Evolutionary conservation across 73 alveolate genomes (phyloP), one percentile per base, ranked within the genome.

Genomic region (Diophrys sp.): DNA sequence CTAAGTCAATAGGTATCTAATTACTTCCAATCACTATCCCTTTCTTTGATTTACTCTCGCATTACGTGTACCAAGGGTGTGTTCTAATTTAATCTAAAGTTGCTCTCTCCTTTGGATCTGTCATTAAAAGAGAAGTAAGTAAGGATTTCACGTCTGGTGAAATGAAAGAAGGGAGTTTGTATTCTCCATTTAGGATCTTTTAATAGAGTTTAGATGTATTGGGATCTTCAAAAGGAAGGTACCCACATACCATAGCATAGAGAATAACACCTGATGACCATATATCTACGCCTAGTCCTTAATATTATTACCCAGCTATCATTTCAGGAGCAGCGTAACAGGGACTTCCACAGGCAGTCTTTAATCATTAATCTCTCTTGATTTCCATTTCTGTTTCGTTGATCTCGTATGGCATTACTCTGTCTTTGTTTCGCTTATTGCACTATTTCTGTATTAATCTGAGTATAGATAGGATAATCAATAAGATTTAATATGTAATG

Each of bases 51-150:
- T 82, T 82, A 74, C 77, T 30, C 78, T 74, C 0, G 78, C 25
- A 11, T 54, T 66, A 74, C 71, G 91, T 88, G 90, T 91, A 93
- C 98, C 99, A 96, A 29, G 94, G 95, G 79, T 96, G 99, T 23
- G 56, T 26, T 23, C 33, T 62, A 29, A 77, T 77, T 14, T 77
- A 56, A 23, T 62, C 33, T n/a, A 67, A 26, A 23, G 67, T 31
- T 24, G 29, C 57, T 25, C 85, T 2, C 25, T 33, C 18, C 56
- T 77, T 78, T 44, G 86, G 86, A 32, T 78, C 74, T 29, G 78
- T 69, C 33, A 34, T 78, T 23, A 78, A 31, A 0, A 78, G 27
- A n/a, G 71, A 25, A 25, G 31, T 33, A 18, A 75, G 54, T 18
- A 75, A n/a, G 27, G n/a, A 56, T 70, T 81, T 74, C 1, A 80